phyloP scores from a whole-genome alignment of 768 basidiomycete genomes.

The Mycena galericulata region DNA sequence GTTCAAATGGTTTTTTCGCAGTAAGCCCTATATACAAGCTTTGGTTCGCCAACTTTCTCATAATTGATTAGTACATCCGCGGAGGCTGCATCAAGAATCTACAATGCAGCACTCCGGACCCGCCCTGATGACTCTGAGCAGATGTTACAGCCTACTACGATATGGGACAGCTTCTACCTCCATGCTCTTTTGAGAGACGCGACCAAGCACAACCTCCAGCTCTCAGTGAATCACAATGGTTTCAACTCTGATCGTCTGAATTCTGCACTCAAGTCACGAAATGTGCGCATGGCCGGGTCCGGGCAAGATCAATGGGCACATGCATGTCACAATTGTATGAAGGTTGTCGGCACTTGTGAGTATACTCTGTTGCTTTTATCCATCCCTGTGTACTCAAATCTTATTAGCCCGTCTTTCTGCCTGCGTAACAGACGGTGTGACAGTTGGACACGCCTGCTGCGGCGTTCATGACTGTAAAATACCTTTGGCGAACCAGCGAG shows the following conservation, averaged over 20 bases:
- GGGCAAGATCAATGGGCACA: constrained; percentile 14
- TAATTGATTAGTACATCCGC: background rate
- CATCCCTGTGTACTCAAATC: background rate
- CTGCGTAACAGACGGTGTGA: constrained; percentile 41
- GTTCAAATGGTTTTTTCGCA: constrained; percentile 10
- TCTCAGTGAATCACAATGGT: background rate
- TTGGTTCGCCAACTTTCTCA: background rate
- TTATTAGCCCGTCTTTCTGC: constrained; percentile 14
- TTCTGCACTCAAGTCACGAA: background rate
- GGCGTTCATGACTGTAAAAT: constrained; percentile 36
- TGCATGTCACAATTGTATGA: constrained; percentile 2
- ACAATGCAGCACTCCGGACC: constrained; percentile 8
- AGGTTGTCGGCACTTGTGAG: constrained; percentile 1
- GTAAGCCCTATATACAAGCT: background rate
- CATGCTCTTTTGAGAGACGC: background rate
- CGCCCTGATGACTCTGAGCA: background rate
- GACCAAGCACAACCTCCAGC: background rate
- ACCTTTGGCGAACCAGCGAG: constrained; percentile 17
- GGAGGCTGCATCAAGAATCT: background rate
- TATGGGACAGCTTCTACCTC: constrained; percentile 4
- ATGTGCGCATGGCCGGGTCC: background rate
- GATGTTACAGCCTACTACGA: background rate
- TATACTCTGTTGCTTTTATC: background rate
- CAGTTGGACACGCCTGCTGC: constrained; percentile 42
- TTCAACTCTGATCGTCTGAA: background rate